Evolutionary conservation across 768 basidiomycete species (phyloP).

Genomic region (Lentinula edodes): DNA sequence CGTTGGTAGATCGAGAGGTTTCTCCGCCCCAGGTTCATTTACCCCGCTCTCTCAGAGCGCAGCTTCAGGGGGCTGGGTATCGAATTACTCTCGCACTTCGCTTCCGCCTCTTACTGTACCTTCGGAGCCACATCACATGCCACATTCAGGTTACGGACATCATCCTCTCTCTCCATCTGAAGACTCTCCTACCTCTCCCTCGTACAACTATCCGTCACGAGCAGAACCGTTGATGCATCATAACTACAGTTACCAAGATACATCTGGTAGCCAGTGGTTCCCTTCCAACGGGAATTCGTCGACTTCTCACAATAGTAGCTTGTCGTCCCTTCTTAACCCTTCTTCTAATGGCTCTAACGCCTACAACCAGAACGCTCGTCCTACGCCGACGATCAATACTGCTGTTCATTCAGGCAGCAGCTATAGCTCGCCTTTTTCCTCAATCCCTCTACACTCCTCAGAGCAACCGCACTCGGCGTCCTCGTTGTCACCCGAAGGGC

Average conservation of each 20-base stretch:
- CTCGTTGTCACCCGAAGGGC: conserved; percentile 76
- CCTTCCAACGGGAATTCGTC: conserved; percentile 38
- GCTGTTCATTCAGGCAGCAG: conserved; percentile 22
- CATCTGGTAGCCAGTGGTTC: conserved; percentile 55
- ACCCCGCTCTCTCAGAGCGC: conserved; percentile 50
- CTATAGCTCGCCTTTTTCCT: conserved; percentile 66
- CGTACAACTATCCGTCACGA: conserved; percentile 31
- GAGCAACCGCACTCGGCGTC: conserved; percentile 55
- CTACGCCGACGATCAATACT: conserved; percentile 66
- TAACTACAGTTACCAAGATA: conserved; percentile 48
- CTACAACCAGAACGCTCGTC: conserved; percentile 37
- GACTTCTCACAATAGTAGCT: conserved; percentile 63
- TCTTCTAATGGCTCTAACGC: conserved; percentile 36
- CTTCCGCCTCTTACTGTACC: conserved; percentile 83
- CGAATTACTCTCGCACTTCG: conserved; percentile 51
- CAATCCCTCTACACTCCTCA: conserved; percentile 54
- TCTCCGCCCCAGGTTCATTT: conserved; percentile 80
- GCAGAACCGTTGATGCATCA: conserved; percentile 8
- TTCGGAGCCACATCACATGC: conserved; percentile 59
- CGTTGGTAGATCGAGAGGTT: conserved; percentile 66
- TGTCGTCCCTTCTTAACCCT: conserved; percentile 77
- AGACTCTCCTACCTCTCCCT: conserved; percentile 52
- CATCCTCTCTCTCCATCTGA: conserved; percentile 58
- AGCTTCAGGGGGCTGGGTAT: conserved; percentile 53
- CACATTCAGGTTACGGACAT: conserved; percentile 1